Conservation (phyloP, 2,329 filamentous ascomycete genomes). For the Colletotrichum cordylinicola region DNA sequence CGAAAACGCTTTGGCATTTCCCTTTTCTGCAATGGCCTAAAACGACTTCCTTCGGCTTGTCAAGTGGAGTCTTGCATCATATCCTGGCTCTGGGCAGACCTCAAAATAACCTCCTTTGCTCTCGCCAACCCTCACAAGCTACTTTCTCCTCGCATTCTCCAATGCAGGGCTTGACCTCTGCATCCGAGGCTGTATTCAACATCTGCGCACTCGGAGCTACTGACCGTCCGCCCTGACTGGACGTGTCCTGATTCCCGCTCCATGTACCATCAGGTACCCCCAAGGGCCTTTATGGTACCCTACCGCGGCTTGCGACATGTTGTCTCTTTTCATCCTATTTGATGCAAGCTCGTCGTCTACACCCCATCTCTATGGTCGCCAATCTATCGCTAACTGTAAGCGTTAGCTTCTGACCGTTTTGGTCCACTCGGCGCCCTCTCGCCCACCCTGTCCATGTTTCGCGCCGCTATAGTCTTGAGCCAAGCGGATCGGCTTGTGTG, state of each 20-base stretch:
- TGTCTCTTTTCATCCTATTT: background rate
- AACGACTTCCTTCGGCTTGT: background rate
- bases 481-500: background rate
- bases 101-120: background rate
- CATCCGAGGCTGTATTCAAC: background rate
- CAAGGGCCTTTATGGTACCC: background rate
- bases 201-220: background rate
- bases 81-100: background rate
- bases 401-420: background rate
- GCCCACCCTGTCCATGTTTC: background rate
- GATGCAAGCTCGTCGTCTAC: background rate
- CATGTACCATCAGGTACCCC: conserved; percentile 3
- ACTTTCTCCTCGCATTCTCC: background rate
- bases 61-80: background rate
- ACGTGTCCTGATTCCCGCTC: background rate
- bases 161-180: background rate
- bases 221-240: background rate
- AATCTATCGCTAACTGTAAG: conserved; percentile 6
- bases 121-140: background rate
- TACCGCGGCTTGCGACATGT: conserved; percentile 12
- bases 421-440: background rate
- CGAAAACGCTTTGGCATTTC: background rate
- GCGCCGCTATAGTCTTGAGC: background rate
- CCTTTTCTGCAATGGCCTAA: background rate
- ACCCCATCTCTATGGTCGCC: background rate